These are phyloP conservation scores for Phoenix roebelenii DNA, from an alignment of 176 grass and related monocot species.

Conservation along the genomic window DNA sequence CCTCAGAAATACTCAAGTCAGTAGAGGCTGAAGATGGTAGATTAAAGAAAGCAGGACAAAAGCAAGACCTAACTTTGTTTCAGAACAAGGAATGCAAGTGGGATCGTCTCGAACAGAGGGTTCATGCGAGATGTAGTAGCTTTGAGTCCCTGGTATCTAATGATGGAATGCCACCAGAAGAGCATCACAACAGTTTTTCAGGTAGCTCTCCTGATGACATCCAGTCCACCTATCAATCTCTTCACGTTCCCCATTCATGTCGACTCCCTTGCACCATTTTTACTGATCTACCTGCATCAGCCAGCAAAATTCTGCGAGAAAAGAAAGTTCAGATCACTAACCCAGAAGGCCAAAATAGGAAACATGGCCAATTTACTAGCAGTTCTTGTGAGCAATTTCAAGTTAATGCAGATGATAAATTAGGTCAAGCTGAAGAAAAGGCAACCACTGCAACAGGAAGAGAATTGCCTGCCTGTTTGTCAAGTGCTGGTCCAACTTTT, in stretches of 20 bases:
- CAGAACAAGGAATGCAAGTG: conserved; percentile 16
- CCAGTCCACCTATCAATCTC: conserved; percentile 21
- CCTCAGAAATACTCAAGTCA: conserved; percentile 10
- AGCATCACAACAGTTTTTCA: conserved; percentile 31
- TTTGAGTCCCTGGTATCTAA: conserved; percentile 15
- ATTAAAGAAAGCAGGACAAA: conserved; percentile 29
- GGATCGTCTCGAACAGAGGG: conserved; percentile 23
- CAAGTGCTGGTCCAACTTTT: conserved; percentile 29
- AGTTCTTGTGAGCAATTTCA: too few species aligned
- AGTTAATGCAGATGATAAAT: conserved; percentile 6
- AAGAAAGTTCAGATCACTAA: conserved; percentile 16
- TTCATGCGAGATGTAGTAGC: conserved; percentile 16
- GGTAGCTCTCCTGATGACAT: conserved; percentile 33
- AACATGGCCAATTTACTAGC: conserved; percentile 7
- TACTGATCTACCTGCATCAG: conserved; percentile 16
- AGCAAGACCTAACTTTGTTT: conserved; percentile 13
- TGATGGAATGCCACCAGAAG: conserved; percentile 27
- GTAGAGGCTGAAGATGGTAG: conserved; percentile 30
- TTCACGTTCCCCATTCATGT: conserved; percentile 55
- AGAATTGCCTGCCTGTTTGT: conserved; percentile 14
- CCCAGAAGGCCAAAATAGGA: conserved; percentile 14
- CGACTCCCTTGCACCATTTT: conserved; percentile 44
- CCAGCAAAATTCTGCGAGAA: conserved; percentile 13
- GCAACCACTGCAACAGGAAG: conserved; percentile 25
- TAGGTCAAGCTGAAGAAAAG: conserved; percentile 18